Base-by-base conservation (phyloP, 176 grass and related monocot genomes). In the Rhynchospora breviuscula region DNA sequence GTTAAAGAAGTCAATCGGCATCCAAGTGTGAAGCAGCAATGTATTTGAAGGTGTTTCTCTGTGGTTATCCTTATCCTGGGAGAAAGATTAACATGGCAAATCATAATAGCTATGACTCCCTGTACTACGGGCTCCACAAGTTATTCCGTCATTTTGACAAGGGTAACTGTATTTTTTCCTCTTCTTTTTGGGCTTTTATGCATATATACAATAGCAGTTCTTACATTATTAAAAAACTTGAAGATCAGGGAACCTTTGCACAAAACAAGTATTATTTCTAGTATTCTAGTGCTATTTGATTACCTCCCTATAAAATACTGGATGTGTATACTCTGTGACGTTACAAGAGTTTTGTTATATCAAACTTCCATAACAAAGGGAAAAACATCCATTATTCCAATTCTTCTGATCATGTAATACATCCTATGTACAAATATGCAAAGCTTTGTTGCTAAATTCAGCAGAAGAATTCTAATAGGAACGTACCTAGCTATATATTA, bases 71-170 rank as follows among this genome's bases (percentile, higher is more conserved):
- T 15, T 82, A 11, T 21, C 40, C 72, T 15, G 59, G 59, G 2
- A 63, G 79, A 82, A 82, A 82, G 40, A 82, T 82, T 59, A 82
- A 82, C 31, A 29, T 82, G 61, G 79, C 79, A 48, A 49, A 21
- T 82, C 43, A 67, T 64, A 21, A 66, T 67, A 67, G 63, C 25
- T 82, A 82, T 26, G 60, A 82, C 11, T 82, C 80, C 6, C 59
- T 82, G 12, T 82, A 82, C 11, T 51, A 17, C 11, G 80, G 80
- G 63, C 80, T 82, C 59, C 80, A 82, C 62, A 82, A 17, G 80
- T 63, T 82, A 65, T 82, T 82, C 48, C 80, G 80, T n/a, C 35
- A 82, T 51, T 82, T 82, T 5, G 80, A 82, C 62, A 82, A 82
- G 59, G 35, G 80, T 82, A 52, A 48, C 44, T 63, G 21, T 47